A percentile compares a stretch with the other conserved stretches of the same genome.
Evolutionary conservation across 2,329 filamentous ascomycete genomes (phyloP).

Genomic region (Fusarium compactum): DNA sequence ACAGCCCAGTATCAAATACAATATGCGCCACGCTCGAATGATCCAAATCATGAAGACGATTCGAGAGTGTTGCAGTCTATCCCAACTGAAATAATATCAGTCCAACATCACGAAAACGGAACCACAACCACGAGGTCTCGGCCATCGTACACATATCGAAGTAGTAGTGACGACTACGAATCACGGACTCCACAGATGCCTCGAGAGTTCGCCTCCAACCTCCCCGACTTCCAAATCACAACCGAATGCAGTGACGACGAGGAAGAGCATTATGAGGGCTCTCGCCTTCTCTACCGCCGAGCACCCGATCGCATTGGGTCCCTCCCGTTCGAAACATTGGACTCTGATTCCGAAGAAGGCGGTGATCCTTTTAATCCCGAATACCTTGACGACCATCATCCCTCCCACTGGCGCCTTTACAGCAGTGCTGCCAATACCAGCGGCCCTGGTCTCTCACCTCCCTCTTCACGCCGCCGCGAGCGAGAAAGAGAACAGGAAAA

Average conservation of each 20-base stretch:
- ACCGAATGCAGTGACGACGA: slow-evolving; percentile 73
- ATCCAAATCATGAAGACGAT: slow-evolving; percentile 38
- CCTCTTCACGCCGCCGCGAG: slow-evolving; percentile 31
- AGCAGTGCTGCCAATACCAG: slow-evolving; percentile 28
- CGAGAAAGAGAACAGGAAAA: slow-evolving; percentile 34
- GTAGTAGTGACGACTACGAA: slow-evolving; percentile 58
- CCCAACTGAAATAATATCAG: slow-evolving; percentile 60
- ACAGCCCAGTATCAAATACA: slow-evolving; percentile 82
- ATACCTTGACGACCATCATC: slow-evolving; percentile 45
- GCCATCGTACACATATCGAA: slow-evolving; percentile 57
- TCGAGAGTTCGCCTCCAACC: slow-evolving; percentile 62
- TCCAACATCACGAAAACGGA: slow-evolving; percentile 66
- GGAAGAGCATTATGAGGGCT: slow-evolving; percentile 53
- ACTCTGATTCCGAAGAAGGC: slow-evolving; percentile 52
- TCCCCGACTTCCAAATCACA: slow-evolving; percentile 65
- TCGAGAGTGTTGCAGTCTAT: slow-evolving; percentile 33
- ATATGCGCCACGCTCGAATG: slow-evolving; percentile 58
- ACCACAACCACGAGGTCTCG: slow-evolving; percentile 61
- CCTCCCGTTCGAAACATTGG: slow-evolving; percentile 66
- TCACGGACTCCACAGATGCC: slow-evolving; percentile 67
- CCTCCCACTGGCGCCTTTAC: slow-evolving; percentile 44
- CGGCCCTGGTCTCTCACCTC: slow-evolving; percentile 29
- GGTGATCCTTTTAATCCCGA: slow-evolving; percentile 46
- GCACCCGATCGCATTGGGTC: slow-evolving; percentile 66
- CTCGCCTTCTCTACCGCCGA: slow-evolving; percentile 51